These are phyloP conservation scores for Sarcodon aspratus DNA, from an alignment of 768 basidiomycete genomes.

Conservation along the genomic window DNA sequence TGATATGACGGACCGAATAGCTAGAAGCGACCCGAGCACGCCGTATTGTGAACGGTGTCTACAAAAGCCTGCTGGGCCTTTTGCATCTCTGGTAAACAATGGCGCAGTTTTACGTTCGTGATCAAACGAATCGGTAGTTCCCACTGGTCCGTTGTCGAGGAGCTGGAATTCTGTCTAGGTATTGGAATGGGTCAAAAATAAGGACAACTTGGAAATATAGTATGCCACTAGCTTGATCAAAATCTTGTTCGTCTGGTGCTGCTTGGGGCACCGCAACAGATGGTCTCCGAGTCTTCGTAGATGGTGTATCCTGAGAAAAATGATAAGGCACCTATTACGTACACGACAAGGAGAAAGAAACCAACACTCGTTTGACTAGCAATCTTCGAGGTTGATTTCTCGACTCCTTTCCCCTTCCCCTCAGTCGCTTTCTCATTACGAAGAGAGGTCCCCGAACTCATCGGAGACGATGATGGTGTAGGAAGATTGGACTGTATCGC, in stretches of 20 bases:
- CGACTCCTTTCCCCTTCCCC: no score
- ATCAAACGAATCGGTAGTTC: not conserved
- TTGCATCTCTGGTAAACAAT: conserved; percentile 17
- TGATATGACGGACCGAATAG: conserved; percentile 28
- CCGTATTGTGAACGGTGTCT: conserved; percentile 45
- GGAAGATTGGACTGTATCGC: no score
- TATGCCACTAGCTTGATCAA: no score
- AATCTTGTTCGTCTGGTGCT: not conserved
- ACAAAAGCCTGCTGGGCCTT: conserved; percentile 6
- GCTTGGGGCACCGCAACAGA: not conserved
- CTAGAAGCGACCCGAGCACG: conserved; percentile 39
- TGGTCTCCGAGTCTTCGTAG: not conserved
- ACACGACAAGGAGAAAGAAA: no score
- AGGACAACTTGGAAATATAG: not conserved
- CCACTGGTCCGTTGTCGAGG: conserved; percentile 14
- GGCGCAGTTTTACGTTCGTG: conserved; percentile 18
- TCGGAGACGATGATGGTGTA: no score
- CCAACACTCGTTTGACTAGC: no score
- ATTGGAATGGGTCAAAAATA: not conserved
- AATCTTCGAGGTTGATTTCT: no score
- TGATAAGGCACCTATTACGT: not conserved
- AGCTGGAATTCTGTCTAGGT: conserved; percentile 16
- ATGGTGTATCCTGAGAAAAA: not conserved
- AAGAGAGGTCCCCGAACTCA: no score
- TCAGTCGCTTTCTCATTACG: no score